phyloP scores from a whole-genome alignment of 2,329 filamentous ascomycete genomes.

The Pyricularia pennisetigena region DNA sequence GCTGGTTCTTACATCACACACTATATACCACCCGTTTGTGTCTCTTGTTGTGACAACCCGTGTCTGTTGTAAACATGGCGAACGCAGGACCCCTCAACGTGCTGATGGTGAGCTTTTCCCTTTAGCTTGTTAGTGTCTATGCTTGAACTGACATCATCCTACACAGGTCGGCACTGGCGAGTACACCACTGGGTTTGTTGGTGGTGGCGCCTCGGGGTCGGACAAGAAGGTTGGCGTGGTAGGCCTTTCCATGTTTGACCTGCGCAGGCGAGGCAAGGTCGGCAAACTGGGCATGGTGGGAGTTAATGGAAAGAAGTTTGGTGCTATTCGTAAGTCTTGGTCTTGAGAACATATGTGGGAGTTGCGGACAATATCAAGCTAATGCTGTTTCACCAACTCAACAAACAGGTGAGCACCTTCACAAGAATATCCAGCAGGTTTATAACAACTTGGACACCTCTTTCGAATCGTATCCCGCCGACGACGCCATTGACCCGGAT shows the following conservation, averaged over 20 bases:
- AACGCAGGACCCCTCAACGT: slow-evolving; percentile 43
- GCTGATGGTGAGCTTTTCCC: slow-evolving; percentile 47
- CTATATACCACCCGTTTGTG: neutral
- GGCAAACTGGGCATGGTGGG: slow-evolving; percentile 81
- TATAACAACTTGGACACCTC: slow-evolving; percentile 86
- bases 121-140: neutral
- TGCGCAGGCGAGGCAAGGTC: slow-evolving; percentile 82
- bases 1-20: neutral
- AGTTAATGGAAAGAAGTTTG: slow-evolving; percentile 80
- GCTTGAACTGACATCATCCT: slow-evolving; percentile 9
- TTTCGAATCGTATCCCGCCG: slow-evolving; percentile 73
- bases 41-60: neutral
- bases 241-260: slow-evolving; percentile 79
- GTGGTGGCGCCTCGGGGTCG: slow-evolving; percentile 69
- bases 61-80: slow-evolving; percentile 30
- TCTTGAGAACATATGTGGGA: neutral
- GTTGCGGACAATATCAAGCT: neutral
- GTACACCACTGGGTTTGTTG: slow-evolving; percentile 94
- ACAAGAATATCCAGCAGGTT: slow-evolving; percentile 76
- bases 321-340: slow-evolving; percentile 64
- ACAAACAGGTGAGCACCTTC: slow-evolving; percentile 64
- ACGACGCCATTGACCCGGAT: slow-evolving; percentile 64
- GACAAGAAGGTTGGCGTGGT: slow-evolving; percentile 97
- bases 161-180: slow-evolving; percentile 77
- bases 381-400: neutral